These are phyloP conservation scores for Galeopsis tetrahit DNA, from an alignment of 257 asterid genomes.

Conservation along the genomic window DNA sequence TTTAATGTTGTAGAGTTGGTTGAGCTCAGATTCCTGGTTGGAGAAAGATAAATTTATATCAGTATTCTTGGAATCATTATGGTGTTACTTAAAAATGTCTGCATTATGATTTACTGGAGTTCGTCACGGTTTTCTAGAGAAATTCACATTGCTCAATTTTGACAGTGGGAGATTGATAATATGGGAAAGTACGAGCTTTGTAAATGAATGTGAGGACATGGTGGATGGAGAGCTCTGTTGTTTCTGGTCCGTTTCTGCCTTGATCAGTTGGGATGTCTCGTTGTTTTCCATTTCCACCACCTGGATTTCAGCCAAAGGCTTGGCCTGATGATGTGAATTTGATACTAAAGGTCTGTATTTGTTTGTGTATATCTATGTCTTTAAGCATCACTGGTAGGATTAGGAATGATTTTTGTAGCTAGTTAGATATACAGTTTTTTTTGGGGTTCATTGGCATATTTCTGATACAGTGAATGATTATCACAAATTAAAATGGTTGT, in stretches of 20 bases:
- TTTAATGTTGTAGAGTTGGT: constrained; percentile 35
- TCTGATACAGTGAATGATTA: background rate
- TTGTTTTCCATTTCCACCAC: constrained; percentile 62
- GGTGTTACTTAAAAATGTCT: constrained; percentile 26
- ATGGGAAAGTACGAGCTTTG: constrained; percentile 36
- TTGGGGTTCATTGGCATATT: background rate
- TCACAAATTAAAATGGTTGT: background rate
- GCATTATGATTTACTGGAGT: constrained; percentile 17
- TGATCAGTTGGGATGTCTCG: constrained; percentile 54
- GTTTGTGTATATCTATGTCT: background rate
- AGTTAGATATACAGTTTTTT: background rate
- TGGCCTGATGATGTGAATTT: constrained; percentile 35
- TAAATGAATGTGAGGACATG: constrained; percentile 65
- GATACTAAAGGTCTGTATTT: constrained; percentile 47
- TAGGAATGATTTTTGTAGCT: background rate
- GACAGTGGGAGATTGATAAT: constrained; percentile 36
- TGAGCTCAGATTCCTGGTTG: constrained; percentile 40
- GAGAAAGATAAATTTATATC: constrained; percentile 16
- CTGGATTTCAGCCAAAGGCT: constrained; percentile 54
- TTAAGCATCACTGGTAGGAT: background rate
- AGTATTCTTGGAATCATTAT: constrained; percentile 28
- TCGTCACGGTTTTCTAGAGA: background rate
- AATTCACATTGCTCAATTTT: constrained; percentile 27
- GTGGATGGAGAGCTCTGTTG: constrained; percentile 50
- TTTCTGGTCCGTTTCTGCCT: constrained; percentile 55